Evolutionary conservation across 805 yeast species (phyloP).

Genomic region (Hanseniaspora hatyaiensis): DNA sequence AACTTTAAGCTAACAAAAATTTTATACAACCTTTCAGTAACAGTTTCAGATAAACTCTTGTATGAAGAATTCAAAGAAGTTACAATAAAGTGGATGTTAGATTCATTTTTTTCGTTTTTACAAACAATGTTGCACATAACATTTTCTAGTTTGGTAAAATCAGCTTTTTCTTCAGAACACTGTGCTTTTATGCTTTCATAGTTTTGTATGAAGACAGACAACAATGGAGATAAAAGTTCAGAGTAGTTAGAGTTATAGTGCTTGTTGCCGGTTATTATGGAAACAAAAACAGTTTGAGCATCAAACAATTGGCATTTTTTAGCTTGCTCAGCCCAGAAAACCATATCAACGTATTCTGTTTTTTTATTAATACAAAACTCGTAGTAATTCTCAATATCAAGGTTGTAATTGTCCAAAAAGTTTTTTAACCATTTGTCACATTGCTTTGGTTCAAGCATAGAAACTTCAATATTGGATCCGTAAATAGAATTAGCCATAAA

Average conservation of each 20-base stretch:
- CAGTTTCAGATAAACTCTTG: slow-evolving; percentile 37
- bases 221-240: slow-evolving; percentile 36
- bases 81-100: slow-evolving; percentile 52
- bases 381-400: slow-evolving; percentile 42
- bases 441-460: slow-evolving; percentile 53
- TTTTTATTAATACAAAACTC: slow-evolving; percentile 39
- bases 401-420: slow-evolving; percentile 35
- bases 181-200: slow-evolving; percentile 36
- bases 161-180: slow-evolving; percentile 40
- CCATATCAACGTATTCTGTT: slow-evolving; percentile 45
- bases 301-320: slow-evolving; percentile 38
- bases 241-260: slow-evolving; percentile 32
- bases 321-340: slow-evolving; percentile 65
- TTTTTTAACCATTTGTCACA: slow-evolving; percentile 36
- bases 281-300: slow-evolving; percentile 43
- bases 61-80: slow-evolving; percentile 38
- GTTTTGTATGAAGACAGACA: slow-evolving; percentile 36
- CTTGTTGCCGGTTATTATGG: slow-evolving; percentile 32
- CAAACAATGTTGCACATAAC: slow-evolving; percentile 50
- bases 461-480: slow-evolving; percentile 30
- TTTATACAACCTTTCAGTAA: slow-evolving; percentile 41
- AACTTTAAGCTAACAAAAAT: slow-evolving; percentile 47
- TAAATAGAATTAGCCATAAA: slow-evolving; percentile 48
- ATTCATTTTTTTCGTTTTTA: slow-evolving; percentile 44
- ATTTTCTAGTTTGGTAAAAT: slow-evolving; percentile 44